Evolutionary conservation across 192 early-diverging fungal species (phyloP).

Genomic region (Backusella luteola): DNA sequence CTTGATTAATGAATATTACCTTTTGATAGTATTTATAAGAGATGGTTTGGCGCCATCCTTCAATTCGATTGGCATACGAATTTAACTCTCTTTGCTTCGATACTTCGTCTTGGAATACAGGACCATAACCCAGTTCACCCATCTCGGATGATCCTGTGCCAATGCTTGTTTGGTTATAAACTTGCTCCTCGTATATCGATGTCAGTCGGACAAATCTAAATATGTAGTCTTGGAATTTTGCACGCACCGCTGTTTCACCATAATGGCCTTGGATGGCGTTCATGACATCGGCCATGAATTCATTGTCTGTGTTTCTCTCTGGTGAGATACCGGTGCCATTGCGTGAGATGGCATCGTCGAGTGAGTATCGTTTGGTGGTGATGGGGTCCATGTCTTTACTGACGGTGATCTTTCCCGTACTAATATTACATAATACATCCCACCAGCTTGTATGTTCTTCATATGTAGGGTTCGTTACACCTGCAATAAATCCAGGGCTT

Average conservation of each 20-base stretch:
- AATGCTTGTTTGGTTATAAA: slow-evolving; percentile 58
- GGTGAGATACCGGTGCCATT: background rate
- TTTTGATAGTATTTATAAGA: slow-evolving; percentile 69
- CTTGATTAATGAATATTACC: slow-evolving; percentile 35
- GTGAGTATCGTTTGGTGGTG: slow-evolving; percentile 5
- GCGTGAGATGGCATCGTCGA: slow-evolving; percentile 8
- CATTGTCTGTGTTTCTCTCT: slow-evolving; percentile 43
- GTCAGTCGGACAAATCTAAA: slow-evolving; percentile 78
- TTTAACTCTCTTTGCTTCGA: slow-evolving; percentile 62
- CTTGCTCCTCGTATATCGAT: slow-evolving; percentile 73
- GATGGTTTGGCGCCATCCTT: slow-evolving; percentile 81
- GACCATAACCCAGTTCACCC: slow-evolving; percentile 63
- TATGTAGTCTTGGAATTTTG: slow-evolving; percentile 86
- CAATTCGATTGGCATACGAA: slow-evolving; percentile 74
- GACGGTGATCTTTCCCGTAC: slow-evolving; percentile 88
- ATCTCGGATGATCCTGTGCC: slow-evolving; percentile 43
- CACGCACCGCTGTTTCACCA: slow-evolving; percentile 81
- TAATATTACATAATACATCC: slow-evolving; percentile 94
- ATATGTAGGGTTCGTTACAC: slow-evolving; percentile 94
- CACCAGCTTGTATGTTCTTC: slow-evolving; percentile 92
- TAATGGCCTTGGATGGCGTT: slow-evolving; percentile 80
- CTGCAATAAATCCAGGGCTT: slow-evolving; percentile 89
- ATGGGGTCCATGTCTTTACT: slow-evolving; percentile 60
- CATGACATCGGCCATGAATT: slow-evolving; percentile 57
- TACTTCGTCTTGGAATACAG: slow-evolving; percentile 70